phyloP scores from a whole-genome alignment of 805 yeast genomes.

The Naumovozyma baii region DNA sequence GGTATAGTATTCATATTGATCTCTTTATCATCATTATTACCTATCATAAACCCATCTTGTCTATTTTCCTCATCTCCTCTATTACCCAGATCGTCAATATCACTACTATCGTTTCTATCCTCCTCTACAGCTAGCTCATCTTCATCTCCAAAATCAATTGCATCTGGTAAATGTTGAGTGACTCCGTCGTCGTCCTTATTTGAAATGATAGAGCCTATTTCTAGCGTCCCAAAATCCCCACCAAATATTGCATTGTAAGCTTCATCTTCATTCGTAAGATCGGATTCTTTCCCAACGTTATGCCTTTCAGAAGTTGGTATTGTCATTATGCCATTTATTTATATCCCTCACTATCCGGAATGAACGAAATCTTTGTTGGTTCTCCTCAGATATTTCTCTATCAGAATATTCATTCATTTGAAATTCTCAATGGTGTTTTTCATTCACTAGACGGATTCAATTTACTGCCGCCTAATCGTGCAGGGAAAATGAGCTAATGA shows the following conservation, averaged over 20 bases:
- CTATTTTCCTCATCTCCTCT: conserved; percentile 21
- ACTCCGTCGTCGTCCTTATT: conserved; percentile 31
- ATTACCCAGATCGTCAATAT: background rate
- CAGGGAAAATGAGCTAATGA: too few species aligned
- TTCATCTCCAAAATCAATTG: conserved; percentile 87
- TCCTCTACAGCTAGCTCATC: conserved; percentile 93
- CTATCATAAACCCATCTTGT: too few species aligned
- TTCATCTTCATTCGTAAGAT: conserved; percentile 31
- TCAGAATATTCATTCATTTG: too few species aligned
- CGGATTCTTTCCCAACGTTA: conserved; percentile 7
- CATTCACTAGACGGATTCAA: too few species aligned
- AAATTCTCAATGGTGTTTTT: too few species aligned
- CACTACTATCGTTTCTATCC: conserved; percentile 10
- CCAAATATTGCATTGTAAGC: conserved; percentile 32
- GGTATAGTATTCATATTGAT: background rate
- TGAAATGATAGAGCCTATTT: conserved; percentile 25
- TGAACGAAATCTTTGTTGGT: too few species aligned
- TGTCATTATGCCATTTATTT: too few species aligned
- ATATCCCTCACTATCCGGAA: too few species aligned
- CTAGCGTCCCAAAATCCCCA: conserved; percentile 31
- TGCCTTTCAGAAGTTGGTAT: background rate
- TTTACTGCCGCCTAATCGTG: too few species aligned
- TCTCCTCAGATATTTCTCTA: too few species aligned
- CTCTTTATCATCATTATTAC: conserved; percentile 7
- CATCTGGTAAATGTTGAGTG: conserved; percentile 77